Evolutionary conservation across 2,329 filamentous ascomycete species (phyloP), one percentile per base, ranked within the genome.

Genomic region (Coniochaeta sp.): DNA sequence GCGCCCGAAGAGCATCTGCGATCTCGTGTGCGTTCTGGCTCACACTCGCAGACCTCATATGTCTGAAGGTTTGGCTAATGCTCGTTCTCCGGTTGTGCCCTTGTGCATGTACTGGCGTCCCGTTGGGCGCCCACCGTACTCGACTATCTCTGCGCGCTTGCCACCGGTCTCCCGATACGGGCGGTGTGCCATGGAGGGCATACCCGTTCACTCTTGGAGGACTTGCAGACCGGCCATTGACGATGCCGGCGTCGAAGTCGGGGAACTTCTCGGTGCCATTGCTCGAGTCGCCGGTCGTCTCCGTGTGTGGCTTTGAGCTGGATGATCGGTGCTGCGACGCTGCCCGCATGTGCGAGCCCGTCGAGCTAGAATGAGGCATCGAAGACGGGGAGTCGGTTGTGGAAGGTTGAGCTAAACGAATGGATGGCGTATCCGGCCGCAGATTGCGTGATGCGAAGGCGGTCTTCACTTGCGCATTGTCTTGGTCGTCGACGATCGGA

Each of bases 11-110:
- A 50, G 91, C 91, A 67, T 94, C 89, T 42, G 91, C 91, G 61
- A 99, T 83, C 69, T 97, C 92, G 55, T 95, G 89, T 51, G 91
- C 91, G 71, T 95, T 96, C 66, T 92, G 89, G 71, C 85, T 91
- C 61, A 96, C 85, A 67, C 91, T 97, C 49, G 82, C 89, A 61
- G 81, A 85, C 58, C 90, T 79, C 61, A 96, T 92, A 3, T 83
- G 91, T 60, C 82, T 83, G 58, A 96, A 81, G n/a, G 92, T 90
- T 68, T 96, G 90, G 62, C 83, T 85, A 60, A 96, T 80, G 69
- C 91, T 96, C 77, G 92, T 95, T 66, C 94, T 89, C 57, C 87
- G 77, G 16, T 73, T 74, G 63, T 91, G 88, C 59, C 82, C 72
- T 40, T 64, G 66, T 62, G 66, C 73, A 54, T 66, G 67, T 55